A percentile compares a stretch with the other conserved stretches of the same genome.
phyloP scores from a whole-genome alignment of 345 rosid species.

The Melaleuca quinquenervia region DNA sequence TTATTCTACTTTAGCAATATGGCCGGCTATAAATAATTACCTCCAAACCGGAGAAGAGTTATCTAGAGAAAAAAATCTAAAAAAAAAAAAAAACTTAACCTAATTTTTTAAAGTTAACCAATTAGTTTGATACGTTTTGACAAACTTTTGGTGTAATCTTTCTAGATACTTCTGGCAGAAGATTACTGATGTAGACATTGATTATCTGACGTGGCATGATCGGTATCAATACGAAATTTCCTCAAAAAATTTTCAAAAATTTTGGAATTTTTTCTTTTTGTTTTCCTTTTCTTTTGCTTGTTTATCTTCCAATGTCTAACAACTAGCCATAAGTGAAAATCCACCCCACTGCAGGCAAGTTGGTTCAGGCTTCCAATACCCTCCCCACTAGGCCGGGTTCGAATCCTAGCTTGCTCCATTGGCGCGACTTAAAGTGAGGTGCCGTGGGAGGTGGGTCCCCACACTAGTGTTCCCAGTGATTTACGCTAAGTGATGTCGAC shows the following conservation, averaged over 20 bases:
- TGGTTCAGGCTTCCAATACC: too few relatives aligned
- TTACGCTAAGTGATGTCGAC: too few relatives aligned
- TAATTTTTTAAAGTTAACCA: rapidly evolving
- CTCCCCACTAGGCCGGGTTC: too few relatives aligned
- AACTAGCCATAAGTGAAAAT: too few relatives aligned
- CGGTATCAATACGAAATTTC: rapidly evolving
- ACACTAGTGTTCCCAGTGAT: too few relatives aligned
- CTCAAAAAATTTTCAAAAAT: too few relatives aligned
- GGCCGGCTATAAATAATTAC: not conserved
- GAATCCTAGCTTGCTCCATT: too few relatives aligned
- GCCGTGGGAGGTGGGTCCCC: too few relatives aligned
- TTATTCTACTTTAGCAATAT: not conserved
- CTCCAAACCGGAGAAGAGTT: not conserved
- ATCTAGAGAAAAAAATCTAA: not conserved
- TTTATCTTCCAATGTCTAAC: not conserved
- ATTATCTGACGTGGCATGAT: rapidly evolving
- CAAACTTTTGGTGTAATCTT: too few relatives aligned
- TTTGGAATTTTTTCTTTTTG: rapidly evolving
- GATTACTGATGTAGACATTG: rapidly evolving
- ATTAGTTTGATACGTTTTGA: too few relatives aligned
- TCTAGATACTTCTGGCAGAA: rapidly evolving
- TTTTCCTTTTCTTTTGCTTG: not conserved
- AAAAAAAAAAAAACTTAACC: not conserved
- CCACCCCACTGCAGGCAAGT: too few relatives aligned
- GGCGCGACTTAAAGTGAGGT: too few relatives aligned